Base-by-base conservation (phyloP, 169 alveolate species). In the Plasmodium chabaudi region DNA sequence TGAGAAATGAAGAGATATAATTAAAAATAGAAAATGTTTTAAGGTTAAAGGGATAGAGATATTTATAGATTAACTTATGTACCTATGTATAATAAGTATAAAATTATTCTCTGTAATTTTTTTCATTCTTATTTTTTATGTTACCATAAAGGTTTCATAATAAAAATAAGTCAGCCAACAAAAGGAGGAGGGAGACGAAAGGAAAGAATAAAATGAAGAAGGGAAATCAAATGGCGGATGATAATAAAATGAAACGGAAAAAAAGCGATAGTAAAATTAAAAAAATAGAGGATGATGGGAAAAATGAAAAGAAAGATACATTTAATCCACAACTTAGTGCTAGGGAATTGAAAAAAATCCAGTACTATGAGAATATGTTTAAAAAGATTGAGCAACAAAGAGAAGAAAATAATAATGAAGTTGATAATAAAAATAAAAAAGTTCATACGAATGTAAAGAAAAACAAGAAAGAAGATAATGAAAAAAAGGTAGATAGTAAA, bases 281-380 rank as follows among this genome's bases (percentile, higher is more conserved):
- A 60, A 60, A 27, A 57, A 67, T 47, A 46, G 88, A 46, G 10
- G 46, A 12, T 46, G 19, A 9, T 44, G 77, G 42, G n/a, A 27
- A 23, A 46, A 69, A 47, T 44, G 25, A 9, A 19, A 47, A 47
- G 3, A 1, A 42, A 34, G 63, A 70, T 15, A 67, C 55, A 17
- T 93, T 93, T 72, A 91, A 93, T 61, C 95, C 95, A 21, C 89
- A 77, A 63, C 69, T 88, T 34, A 93, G 95, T 51, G 87, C 95
- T 15, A 67, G 95, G 73, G 95, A 93, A 53, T 73, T 93, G 94
- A 64, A 91, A 61, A 93, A 93, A 39, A 93, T 93, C 17, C 87
- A 86, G 75, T 93, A 93, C 71, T 93, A 93, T 72, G 96, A 93
- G 44, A 75, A 89, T 71, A 92, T 92, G 96, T 93, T 93, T 79